These are phyloP conservation scores for Penicillium sp. DNA, from an alignment of 2,329 filamentous ascomycete species.

Conservation along the genomic window DNA sequence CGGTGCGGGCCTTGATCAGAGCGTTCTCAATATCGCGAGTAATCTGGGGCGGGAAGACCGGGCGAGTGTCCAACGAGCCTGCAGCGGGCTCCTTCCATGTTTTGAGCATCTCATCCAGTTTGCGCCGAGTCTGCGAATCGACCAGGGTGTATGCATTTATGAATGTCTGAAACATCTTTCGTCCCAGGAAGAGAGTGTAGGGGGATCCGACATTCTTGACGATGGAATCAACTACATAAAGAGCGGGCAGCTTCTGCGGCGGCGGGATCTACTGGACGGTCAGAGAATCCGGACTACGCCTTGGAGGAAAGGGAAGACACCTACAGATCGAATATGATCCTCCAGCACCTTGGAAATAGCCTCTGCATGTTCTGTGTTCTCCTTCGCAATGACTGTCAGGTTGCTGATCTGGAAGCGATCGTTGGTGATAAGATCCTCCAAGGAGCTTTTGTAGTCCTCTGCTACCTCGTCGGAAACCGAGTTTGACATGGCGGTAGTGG, in stretches of 20 bases:
- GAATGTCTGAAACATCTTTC: constrained; percentile 88
- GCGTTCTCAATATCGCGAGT: constrained; percentile 93
- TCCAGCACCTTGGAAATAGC: constrained; percentile 88
- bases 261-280: constrained; percentile 69
- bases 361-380: constrained; percentile 93
- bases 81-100: constrained; percentile 98
- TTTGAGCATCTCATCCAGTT: constrained; percentile 95
- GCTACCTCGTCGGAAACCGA: constrained; percentile 78
- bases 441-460: constrained; percentile 88
- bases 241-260: constrained; percentile 85
- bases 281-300: constrained; percentile 11
- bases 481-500: constrained; percentile 56
- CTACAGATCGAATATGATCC: constrained; percentile 92
- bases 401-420: constrained; percentile 96
- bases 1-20: constrained; percentile 75
- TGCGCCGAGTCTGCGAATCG: constrained; percentile 75
- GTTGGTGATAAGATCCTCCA: constrained; percentile 89
- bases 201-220: constrained; percentile 98
- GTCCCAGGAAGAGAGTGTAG: constrained; percentile 91
- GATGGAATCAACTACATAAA: constrained; percentile 97
- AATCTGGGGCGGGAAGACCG: constrained; percentile 84
- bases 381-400: constrained; percentile 93
- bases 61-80: constrained; percentile 86
- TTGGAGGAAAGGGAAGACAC: constrained; percentile 38
- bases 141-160: constrained; percentile 96